Evolutionary conservation across 257 asterid species (phyloP), one percentile per base, ranked within the genome.

Genomic region (Nyctanthes arbortristis): DNA sequence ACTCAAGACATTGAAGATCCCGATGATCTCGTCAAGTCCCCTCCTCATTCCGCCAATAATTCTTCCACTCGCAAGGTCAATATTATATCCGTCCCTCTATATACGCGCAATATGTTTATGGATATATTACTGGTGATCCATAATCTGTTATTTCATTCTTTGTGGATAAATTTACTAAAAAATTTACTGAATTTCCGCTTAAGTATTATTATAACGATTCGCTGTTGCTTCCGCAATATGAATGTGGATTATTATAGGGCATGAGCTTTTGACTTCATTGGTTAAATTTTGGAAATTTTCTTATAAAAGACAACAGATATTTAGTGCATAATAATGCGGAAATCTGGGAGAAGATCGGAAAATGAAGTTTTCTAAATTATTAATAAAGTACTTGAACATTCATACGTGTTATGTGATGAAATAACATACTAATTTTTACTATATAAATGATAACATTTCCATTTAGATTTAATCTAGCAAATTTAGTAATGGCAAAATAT

Each of bases 41-140:
- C 86, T 72, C 97, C 97, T 24, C 82, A 69, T 70, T 84, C 97
- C 49, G 89, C 97, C 64, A 89, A 82, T 68, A 89, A 73, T 73
- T 89, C 96, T 70, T 89, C 97, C 57, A 87, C 96, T 47, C 92
- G 97, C 69, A 84, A 89, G 97, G 97, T 89, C 25, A 60, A 12
- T 39, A 30, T 32, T 68, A 18, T 12, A 33, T 27, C 35, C 52
- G 11, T 9, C 63, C 31, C 35, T 8, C 66, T 52, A 7, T 9
- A 24, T 5, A 20, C 59, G 31, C 6, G 31, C 59, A n/a, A n/a
- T n/a, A n/a, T n/a, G n/a, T n/a, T n/a, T 9, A 24, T 24, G 59
- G 14, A 24, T 52, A 5, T 52, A 24, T 52, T 8, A 24, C 59
- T 24, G 13, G 10, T 35, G 1, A 35, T 35, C 7, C 6, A 5